Percentiles rank a stretch among this genome's conserved stretches.
These are phyloP conservation scores for Fraxinus baroniana DNA, from an alignment of 305 asterid species.

Conservation along the genomic window DNA sequence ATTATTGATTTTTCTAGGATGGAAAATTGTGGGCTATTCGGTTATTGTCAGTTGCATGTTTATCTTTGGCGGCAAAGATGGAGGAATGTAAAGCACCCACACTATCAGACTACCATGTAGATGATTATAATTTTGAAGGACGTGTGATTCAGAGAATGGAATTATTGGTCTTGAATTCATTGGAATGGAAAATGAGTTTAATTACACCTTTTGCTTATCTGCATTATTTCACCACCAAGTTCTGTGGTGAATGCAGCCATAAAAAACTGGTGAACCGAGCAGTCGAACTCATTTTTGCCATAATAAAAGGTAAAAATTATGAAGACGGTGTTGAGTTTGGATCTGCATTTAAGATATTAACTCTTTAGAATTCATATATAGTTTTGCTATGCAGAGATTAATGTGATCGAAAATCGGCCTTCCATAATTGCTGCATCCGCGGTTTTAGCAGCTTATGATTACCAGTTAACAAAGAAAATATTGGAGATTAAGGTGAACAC, in stretches of 20 bases:
- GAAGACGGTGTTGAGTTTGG: background rate
- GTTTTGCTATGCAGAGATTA: slow-evolving; percentile 29
- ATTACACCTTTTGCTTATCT: slow-evolving; percentile 45
- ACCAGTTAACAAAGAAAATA: slow-evolving; percentile 9
- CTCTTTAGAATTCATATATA: background rate
- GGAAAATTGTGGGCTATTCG: slow-evolving; percentile 37
- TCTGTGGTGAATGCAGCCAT: slow-evolving; percentile 25
- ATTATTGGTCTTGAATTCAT: slow-evolving; percentile 28
- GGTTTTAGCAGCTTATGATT: slow-evolving; percentile 32
- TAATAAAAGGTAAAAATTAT: slow-evolving; percentile 39
- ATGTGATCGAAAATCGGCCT: slow-evolving; percentile 29
- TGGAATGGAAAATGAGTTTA: slow-evolving; percentile 49
- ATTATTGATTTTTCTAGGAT: slow-evolving; percentile 28
- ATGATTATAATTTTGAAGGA: slow-evolving; percentile 29
- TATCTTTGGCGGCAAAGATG: slow-evolving; percentile 58
- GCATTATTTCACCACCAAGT: slow-evolving; percentile 34
- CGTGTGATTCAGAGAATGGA: slow-evolving; percentile 42
- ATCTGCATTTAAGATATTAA: background rate
- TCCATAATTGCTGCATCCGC: slow-evolving; percentile 40
- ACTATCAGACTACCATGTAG: slow-evolving; percentile 26
- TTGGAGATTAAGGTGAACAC: slow-evolving; percentile 31
- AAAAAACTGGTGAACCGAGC: slow-evolving; percentile 26
- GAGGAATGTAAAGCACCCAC: slow-evolving; percentile 37
- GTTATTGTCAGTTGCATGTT: slow-evolving; percentile 46
- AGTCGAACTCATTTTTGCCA: slow-evolving; percentile 25